phyloP scores from a whole-genome alignment of 352 stramenopile genomes.

The Globisporangium heterothallicum region DNA sequence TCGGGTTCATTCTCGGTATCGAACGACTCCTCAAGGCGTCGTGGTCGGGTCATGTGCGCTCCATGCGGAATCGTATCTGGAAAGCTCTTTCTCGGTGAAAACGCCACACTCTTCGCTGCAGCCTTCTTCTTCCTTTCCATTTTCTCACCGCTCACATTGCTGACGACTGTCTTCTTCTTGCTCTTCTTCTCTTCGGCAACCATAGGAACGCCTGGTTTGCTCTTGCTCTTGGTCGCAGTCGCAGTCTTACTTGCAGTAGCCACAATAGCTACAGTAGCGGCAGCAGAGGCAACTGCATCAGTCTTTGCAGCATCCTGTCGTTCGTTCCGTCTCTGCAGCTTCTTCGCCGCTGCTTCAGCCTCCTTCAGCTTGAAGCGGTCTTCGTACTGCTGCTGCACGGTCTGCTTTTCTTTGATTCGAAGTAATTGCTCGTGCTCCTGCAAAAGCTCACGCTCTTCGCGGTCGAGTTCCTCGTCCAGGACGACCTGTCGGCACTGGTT shows the following conservation, averaged over 20 bases:
- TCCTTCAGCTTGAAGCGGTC: conserved; percentile 9
- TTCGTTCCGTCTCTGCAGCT: conserved; percentile 18
- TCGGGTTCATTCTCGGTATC: conserved; percentile 5
- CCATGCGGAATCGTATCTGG: background rate
- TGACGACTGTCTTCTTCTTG: background rate
- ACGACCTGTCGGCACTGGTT: conserved; percentile 53
- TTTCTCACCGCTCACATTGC: background rate
- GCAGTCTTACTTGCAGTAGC: background rate
- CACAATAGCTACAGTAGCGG: background rate
- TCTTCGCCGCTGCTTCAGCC: conserved; percentile 5
- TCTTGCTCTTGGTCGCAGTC: conserved; percentile 3
- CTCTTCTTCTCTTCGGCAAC: background rate
- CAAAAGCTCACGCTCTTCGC: conserved; percentile 37
- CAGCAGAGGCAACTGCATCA: background rate
- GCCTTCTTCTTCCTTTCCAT: conserved; percentile 11
- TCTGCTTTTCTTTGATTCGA: conserved; percentile 15
- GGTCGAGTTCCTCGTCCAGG: conserved; percentile 44
- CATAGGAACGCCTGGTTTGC: background rate
- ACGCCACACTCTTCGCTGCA: conserved; percentile 17
- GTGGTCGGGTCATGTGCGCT: background rate
- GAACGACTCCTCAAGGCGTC: conserved; percentile 11
- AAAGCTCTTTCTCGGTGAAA: background rate
- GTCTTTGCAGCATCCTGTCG: conserved; percentile 10
- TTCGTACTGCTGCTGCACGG: conserved; percentile 17
- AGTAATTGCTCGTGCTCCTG: conserved; percentile 32